Percentiles rank a stretch among this genome's conserved stretches.
These are phyloP conservation scores for Hypseocharis bilobata DNA, from an alignment of 441 rosid genomes.

Conservation along the genomic window DNA sequence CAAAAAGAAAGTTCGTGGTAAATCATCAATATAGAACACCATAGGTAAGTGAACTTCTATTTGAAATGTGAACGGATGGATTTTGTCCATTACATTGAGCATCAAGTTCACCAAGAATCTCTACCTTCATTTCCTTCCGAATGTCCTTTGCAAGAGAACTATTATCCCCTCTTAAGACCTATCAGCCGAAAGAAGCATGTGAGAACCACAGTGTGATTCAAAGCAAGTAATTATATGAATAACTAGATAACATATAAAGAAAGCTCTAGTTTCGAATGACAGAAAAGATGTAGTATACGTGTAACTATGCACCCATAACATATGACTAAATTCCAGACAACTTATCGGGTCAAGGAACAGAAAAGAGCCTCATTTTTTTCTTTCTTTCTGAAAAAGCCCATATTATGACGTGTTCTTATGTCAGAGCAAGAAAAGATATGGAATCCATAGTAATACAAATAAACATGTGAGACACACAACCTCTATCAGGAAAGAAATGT, in stretches of 20 bases:
- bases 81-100: background rate
- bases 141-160: constrained; percentile 83
- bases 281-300: background rate
- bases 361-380: background rate
- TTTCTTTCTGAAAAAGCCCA: too few species aligned
- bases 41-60: background rate
- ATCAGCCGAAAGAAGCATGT: constrained; percentile 18
- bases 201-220: constrained; percentile 4
- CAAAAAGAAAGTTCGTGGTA: constrained; percentile 3
- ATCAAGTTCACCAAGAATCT: constrained; percentile 6
- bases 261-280: background rate
- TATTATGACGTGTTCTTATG: background rate
- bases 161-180: constrained; percentile 85
- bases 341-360: background rate
- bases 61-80: background rate
- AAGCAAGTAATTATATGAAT: background rate
- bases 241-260: constrained; percentile 4
- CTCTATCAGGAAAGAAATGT: background rate
- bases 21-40: background rate
- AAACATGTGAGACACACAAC: background rate
- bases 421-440: background rate
- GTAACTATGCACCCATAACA: background rate
- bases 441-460: background rate
- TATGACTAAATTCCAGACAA: background rate
- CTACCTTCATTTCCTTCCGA: constrained; percentile 89